Conservation (phyloP, 768 basidiomycete species). For the Mycena floridula region DNA sequence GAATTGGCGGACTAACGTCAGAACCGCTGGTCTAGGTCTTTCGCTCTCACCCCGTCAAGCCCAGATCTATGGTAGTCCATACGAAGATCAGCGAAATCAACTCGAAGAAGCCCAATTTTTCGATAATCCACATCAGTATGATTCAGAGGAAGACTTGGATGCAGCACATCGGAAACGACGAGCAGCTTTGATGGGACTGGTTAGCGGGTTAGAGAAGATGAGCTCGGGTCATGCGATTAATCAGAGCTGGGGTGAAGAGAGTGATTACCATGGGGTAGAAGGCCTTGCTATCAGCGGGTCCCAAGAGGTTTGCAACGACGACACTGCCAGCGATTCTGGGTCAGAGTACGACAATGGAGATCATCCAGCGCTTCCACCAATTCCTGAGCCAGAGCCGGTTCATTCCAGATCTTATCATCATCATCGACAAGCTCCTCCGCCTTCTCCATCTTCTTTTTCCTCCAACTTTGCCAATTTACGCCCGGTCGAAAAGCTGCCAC, state of each 20-base stretch:
- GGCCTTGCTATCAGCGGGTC: slow-evolving; percentile 31
- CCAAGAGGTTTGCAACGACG: slow-evolving; percentile 10
- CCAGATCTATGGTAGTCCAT: background rate
- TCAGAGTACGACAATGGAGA: slow-evolving; percentile 24
- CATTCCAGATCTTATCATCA: background rate
- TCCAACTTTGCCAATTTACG: background rate
- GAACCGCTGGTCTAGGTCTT: background rate
- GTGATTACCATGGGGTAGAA: slow-evolving; percentile 26
- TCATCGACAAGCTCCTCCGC: background rate
- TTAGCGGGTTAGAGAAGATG: slow-evolving; percentile 21
- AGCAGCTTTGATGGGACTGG: slow-evolving; percentile 29
- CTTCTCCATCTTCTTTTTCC: background rate
- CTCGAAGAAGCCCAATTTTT: background rate
- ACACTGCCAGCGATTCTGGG: slow-evolving; percentile 18
- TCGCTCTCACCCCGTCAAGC: background rate
- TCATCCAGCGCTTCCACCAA: background rate
- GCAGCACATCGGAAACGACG: slow-evolving; percentile 22
- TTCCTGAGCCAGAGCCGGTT: background rate
- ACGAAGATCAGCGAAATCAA: background rate
- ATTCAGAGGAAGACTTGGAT: slow-evolving; percentile 8
- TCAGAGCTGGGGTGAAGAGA: slow-evolving; percentile 16
- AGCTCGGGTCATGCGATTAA: background rate
- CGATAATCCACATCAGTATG: slow-evolving; percentile 3
- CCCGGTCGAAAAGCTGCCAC: background rate
- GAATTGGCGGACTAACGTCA: background rate